Evolutionary conservation across 2,329 filamentous ascomycete species (phyloP).

Genomic region (Xylaria sp.): DNA sequence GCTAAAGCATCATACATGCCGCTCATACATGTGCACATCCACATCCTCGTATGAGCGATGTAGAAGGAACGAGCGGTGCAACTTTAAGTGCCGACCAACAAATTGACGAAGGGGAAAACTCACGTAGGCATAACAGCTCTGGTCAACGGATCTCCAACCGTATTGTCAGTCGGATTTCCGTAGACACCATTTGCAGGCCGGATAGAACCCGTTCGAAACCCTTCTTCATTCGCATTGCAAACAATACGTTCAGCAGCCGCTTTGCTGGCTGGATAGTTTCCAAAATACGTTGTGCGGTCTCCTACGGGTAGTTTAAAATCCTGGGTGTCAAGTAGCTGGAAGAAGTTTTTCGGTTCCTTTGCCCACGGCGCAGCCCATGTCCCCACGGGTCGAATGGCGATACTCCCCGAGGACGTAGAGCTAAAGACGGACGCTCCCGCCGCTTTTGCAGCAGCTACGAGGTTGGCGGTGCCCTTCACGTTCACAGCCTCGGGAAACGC

Average conservation of each 20-base stretch:
- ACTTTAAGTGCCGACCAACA: neutral
- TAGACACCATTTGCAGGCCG: conserved; percentile 64
- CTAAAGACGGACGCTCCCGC: conserved; percentile 62
- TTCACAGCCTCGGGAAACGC: conserved; percentile 60
- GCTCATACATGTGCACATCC: neutral
- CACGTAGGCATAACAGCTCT: conserved; percentile 55
- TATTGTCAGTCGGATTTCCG: conserved; percentile 60
- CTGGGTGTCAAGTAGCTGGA: conserved; percentile 59
- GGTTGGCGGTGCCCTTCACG: conserved; percentile 59
- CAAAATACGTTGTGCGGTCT: conserved; percentile 56
- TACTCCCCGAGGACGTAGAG: conserved; percentile 62
- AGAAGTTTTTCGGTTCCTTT: conserved; percentile 51
- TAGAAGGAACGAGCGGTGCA: neutral
- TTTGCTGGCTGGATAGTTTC: conserved; percentile 63
- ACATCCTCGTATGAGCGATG: neutral
- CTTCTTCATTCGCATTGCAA: conserved; percentile 50
- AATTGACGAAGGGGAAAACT: conserved; percentile 42
- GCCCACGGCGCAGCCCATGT: conserved; percentile 51
- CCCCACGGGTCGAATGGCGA: conserved; percentile 54
- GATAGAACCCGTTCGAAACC: conserved; percentile 62
- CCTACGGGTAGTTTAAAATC: conserved; percentile 56
- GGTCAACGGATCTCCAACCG: conserved; percentile 56
- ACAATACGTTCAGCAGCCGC: conserved; percentile 62
- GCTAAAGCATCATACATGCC: neutral
- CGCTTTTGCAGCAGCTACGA: conserved; percentile 58